These are phyloP conservation scores for Leccinum griseonigrum DNA, from an alignment of 1,284 basidiomycete genomes.

Conservation along the genomic window DNA sequence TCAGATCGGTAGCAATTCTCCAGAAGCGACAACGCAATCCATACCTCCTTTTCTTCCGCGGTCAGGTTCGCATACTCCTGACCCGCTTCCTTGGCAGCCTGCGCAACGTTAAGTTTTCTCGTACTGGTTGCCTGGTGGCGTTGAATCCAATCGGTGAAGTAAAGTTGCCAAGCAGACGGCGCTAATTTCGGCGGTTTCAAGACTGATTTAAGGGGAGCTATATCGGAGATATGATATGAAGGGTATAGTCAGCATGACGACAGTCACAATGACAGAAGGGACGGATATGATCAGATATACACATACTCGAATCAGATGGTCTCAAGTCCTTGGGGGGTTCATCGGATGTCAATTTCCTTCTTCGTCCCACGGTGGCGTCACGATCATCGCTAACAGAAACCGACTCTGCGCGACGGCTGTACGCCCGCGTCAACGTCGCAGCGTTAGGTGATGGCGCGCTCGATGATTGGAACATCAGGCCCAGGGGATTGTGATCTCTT, in stretches of 20 bases:
- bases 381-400: constrained; percentile 59
- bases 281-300: constrained; percentile 31
- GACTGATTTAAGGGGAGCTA: constrained; percentile 60
- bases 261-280: constrained; percentile 23
- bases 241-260: constrained; percentile 23
- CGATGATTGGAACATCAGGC: constrained; percentile 72
- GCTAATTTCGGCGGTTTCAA: constrained; percentile 90
- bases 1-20: constrained; percentile 32
- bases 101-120: constrained; percentile 91
- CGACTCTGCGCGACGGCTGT: constrained; percentile 65
- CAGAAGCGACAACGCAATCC: constrained; percentile 29
- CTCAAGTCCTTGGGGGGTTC: constrained; percentile 38
- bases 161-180: constrained; percentile 95
- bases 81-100: constrained; percentile 94
- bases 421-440: constrained; percentile 49
- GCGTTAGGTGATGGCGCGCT: constrained; percentile 58
- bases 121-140: constrained; percentile 78
- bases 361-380: constrained; percentile 68
- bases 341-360: constrained; percentile 51
- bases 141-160: constrained; percentile 95
- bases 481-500: constrained; percentile 47
- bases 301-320: constrained; percentile 32
- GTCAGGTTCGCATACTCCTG: constrained; percentile 83
- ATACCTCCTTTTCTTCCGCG: constrained; percentile 79
- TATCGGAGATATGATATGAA: constrained; percentile 20